Evolutionary conservation across 495 filamentous ascomycete genomes (phyloP).

Genomic region (Penicillium robsamsonii): DNA sequence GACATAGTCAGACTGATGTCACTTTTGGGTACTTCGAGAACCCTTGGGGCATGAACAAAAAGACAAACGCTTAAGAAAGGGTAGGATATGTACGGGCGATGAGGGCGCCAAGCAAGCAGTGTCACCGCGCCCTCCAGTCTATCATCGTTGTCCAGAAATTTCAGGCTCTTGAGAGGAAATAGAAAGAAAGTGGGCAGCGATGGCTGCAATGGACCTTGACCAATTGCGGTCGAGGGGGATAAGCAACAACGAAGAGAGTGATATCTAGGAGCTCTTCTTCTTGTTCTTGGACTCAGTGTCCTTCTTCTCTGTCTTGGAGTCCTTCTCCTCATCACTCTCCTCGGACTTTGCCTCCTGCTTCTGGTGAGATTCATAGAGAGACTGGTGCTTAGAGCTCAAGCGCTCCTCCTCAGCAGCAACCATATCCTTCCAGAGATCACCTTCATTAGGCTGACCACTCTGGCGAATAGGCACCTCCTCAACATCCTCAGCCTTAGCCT

Average conservation of each 20-base stretch:
- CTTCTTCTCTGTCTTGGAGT: slow-evolving; percentile 15
- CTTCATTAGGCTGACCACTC: slow-evolving; percentile 55
- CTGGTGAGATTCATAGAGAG: slow-evolving; percentile 36
- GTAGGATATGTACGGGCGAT: slow-evolving; percentile 17
- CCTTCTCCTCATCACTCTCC: slow-evolving; percentile 11
- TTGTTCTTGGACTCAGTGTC: slow-evolving; percentile 16
- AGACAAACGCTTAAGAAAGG: slow-evolving; percentile 20
- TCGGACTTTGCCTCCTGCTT: slow-evolving; percentile 17
- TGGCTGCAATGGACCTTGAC: neutral
- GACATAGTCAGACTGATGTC: neutral
- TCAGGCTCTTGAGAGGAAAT: neutral
- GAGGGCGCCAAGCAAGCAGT: neutral
- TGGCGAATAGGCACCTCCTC: slow-evolving; percentile 66
- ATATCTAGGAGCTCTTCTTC: slow-evolving; percentile 11
- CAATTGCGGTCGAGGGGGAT: neutral
- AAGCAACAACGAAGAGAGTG: neutral
- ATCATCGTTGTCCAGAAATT: slow-evolving; percentile 2
- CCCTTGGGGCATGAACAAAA: slow-evolving; percentile 9
- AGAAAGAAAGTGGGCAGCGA: slow-evolving; percentile 1
- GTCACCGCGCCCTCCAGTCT: slow-evolving; percentile 2
- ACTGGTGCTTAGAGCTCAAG: slow-evolving; percentile 55
- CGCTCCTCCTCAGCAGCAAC: slow-evolving; percentile 73
- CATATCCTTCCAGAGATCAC: slow-evolving; percentile 91
- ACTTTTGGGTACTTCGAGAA: slow-evolving; percentile 11
- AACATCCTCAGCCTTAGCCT: neutral